Conservation (phyloP, 129 eudicot species). For the Gnaphalium uliginosum region DNA sequence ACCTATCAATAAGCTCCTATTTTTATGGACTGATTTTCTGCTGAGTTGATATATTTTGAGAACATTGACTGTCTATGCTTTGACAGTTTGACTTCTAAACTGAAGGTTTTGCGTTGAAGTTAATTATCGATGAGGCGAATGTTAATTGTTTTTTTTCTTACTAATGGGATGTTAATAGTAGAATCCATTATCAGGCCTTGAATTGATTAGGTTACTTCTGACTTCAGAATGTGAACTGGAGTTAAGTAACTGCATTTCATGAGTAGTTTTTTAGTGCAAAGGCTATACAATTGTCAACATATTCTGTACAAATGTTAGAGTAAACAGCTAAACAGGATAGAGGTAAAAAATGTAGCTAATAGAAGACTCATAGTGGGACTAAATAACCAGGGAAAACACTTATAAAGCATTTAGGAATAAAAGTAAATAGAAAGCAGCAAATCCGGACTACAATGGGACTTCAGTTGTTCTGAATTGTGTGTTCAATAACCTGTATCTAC, state of each 20-base stretch:
- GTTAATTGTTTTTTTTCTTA: not conserved
- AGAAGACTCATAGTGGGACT: not conserved
- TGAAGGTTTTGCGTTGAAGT: not conserved
- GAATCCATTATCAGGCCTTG: not conserved
- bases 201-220: slow-evolving; percentile 3
- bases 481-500: not conserved
- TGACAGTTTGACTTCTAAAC: not conserved
- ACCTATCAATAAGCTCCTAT: too few species aligned
- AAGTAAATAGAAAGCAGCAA: not conserved
- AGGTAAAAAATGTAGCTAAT: not conserved
- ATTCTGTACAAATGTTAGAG: not conserved
- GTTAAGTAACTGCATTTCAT: not conserved
- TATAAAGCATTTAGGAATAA: slow-evolving; percentile 6
- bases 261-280: not conserved
- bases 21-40: too few species aligned
- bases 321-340: not conserved
- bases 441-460: not conserved
- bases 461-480: not conserved
- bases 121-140: not conserved
- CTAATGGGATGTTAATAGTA: slow-evolving; percentile 1
- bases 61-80: too few species aligned
- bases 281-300: not conserved
- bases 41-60: too few species aligned
- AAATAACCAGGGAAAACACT: not conserved
- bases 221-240: not conserved